phyloP scores from a whole-genome alignment of 2,329 filamentous ascomycete genomes.

The Elsinoe arachidis region DNA sequence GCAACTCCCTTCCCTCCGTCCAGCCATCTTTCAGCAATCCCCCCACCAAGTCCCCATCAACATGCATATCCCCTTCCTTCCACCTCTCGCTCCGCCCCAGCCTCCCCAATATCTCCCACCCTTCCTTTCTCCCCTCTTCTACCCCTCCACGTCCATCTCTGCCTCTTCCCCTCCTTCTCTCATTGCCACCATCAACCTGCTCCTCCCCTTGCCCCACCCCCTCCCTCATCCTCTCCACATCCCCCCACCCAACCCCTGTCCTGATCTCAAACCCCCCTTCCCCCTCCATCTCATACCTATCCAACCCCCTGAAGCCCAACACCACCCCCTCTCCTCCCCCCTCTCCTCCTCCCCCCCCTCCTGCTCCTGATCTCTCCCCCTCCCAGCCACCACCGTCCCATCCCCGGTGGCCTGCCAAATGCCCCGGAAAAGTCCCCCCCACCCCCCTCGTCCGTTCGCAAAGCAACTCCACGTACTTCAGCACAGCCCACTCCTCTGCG shows the following conservation, averaged over 20 bases:
- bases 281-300: constrained; percentile 20
- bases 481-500: constrained; percentile 54
- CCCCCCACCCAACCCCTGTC: not conserved
- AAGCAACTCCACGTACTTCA: constrained; percentile 66
- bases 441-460: constrained; percentile 27
- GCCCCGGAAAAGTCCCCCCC: constrained; percentile 20
- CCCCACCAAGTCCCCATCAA: constrained; percentile 36
- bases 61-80: constrained; percentile 25
- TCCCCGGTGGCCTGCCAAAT: constrained; percentile 10
- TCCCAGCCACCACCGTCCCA: constrained; percentile 14
- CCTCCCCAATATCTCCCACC: constrained; percentile 17
- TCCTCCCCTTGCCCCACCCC: constrained; percentile 24
- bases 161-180: constrained; percentile 13
- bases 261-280: constrained; percentile 20
- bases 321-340: constrained; percentile 19
- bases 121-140: constrained; percentile 22
- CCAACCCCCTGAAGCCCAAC: constrained; percentile 18
- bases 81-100: constrained; percentile 14
- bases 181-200: constrained; percentile 16
- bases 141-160: not conserved
- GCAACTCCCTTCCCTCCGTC: constrained; percentile 6
- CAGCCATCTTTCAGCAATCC: constrained; percentile 26
- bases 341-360: constrained; percentile 16
- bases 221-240: not conserved
- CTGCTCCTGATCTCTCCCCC: constrained; percentile 13